phyloP scores from a whole-genome alignment of 176 grass and related monocot genomes.

The Carex kokanica region DNA sequence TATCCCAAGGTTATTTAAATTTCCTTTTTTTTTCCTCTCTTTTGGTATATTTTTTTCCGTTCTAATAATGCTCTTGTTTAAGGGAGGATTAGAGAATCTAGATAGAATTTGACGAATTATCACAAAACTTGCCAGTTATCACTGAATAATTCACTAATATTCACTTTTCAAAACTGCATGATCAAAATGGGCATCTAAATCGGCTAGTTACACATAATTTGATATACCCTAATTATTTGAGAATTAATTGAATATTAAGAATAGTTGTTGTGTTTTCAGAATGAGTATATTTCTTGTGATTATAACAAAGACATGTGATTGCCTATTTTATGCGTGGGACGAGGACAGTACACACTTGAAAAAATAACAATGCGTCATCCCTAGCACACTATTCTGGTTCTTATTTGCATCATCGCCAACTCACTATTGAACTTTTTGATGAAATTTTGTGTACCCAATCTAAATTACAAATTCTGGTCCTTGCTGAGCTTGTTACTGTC shows the following conservation, averaged over 20 bases:
- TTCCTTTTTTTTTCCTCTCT: background rate
- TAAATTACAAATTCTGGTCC: background rate
- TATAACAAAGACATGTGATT: background rate
- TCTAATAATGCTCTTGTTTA: background rate
- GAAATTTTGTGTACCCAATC: background rate
- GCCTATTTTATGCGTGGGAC: background rate
- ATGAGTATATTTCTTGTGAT: background rate
- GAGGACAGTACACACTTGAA: background rate
- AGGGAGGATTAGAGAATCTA: background rate
- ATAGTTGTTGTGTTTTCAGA: background rate
- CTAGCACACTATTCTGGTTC: background rate
- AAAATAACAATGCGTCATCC: background rate
- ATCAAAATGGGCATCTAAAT: background rate
- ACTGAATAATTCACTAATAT: too few relatives aligned
- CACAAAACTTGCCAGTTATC: background rate
- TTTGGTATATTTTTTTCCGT: background rate
- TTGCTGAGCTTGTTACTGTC: background rate
- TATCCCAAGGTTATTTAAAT: conserved; percentile 49
- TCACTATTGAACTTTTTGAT: background rate
- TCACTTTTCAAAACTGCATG: background rate
- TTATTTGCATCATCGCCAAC: background rate
- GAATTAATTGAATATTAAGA: background rate
- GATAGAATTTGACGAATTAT: background rate
- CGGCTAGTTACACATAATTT: background rate
- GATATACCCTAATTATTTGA: background rate